Evolutionary conservation across 441 rosid genomes (phyloP).

Genomic region (Adansonia madagascariensis): DNA sequence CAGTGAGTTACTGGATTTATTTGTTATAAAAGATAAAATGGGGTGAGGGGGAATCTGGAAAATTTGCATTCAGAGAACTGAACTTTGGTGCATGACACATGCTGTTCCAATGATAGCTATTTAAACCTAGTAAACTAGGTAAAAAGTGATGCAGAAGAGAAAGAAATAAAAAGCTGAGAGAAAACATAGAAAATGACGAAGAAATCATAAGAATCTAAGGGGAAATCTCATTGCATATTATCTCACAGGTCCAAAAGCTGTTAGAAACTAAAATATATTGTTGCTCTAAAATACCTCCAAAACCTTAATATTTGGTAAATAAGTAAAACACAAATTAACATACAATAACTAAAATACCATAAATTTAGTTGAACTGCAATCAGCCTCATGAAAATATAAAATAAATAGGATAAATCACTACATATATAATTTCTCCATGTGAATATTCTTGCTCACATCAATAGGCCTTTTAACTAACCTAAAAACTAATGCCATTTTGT

Average conservation of each 20-base stretch:
- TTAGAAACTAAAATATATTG: neutral
- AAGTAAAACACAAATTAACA: too few species aligned
- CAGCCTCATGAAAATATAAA: neutral
- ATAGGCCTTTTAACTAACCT: neutral
- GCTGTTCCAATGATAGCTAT: neutral
- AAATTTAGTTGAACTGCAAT: neutral
- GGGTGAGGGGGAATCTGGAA: neutral
- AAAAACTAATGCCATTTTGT: neutral
- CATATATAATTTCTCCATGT: neutral
- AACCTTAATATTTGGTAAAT: neutral
- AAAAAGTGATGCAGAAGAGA: neutral
- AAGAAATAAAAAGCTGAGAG: neutral
- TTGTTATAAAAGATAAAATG: neutral
- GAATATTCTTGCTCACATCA: neutral
- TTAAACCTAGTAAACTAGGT: neutral
- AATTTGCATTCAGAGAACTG: neutral
- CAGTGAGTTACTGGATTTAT: neutral
- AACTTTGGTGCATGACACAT: neutral
- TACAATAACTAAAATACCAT: neutral
- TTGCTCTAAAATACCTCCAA: neutral
- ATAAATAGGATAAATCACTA: neutral
- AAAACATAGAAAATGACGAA: neutral
- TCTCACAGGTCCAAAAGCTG: neutral
- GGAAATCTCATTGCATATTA: neutral
- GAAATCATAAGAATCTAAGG: neutral